These are phyloP conservation scores for Adiantum capillusveneris DNA, from an alignment of 75 land plant genomes.

Conservation along the genomic window DNA sequence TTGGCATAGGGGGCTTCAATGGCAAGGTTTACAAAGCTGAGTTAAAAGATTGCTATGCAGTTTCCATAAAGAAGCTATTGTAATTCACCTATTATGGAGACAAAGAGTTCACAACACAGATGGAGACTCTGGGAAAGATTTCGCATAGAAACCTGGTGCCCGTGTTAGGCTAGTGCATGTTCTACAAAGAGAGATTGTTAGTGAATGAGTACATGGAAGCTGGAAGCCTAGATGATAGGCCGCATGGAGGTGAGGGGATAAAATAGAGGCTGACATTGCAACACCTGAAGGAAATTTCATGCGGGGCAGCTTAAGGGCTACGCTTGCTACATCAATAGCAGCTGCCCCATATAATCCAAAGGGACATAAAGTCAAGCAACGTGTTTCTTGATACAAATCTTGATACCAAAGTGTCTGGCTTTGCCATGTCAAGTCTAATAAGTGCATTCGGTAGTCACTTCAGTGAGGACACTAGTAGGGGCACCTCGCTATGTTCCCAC, in stretches of 20 bases:
- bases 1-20: constrained; percentile 69
- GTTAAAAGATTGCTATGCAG: constrained; percentile 50
- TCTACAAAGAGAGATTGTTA: constrained; percentile 64
- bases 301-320: constrained; percentile 66
- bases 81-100: constrained; percentile 70
- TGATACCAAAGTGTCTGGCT: constrained; percentile 74
- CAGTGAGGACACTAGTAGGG: constrained; percentile 69
- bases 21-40: constrained; percentile 75
- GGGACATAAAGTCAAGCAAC: constrained; percentile 90
- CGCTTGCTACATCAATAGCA: constrained; percentile 74
- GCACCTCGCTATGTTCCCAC: no score
- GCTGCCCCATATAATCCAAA: constrained; percentile 76
- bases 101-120: no score
- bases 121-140: no score
- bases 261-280: constrained; percentile 43
- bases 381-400: constrained; percentile 57
- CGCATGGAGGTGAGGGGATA: constrained; percentile 19
- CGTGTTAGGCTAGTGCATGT: constrained; percentile 68
- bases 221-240: constrained; percentile 72
- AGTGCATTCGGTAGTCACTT: no score
- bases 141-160: no score
- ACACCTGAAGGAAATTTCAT: constrained; percentile 51
- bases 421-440: constrained; percentile 87
- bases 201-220: constrained; percentile 68
- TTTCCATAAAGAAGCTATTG: constrained; percentile 75